Base-by-base conservation (phyloP, 345 rosid genomes). In the Syzygium grande region DNA sequence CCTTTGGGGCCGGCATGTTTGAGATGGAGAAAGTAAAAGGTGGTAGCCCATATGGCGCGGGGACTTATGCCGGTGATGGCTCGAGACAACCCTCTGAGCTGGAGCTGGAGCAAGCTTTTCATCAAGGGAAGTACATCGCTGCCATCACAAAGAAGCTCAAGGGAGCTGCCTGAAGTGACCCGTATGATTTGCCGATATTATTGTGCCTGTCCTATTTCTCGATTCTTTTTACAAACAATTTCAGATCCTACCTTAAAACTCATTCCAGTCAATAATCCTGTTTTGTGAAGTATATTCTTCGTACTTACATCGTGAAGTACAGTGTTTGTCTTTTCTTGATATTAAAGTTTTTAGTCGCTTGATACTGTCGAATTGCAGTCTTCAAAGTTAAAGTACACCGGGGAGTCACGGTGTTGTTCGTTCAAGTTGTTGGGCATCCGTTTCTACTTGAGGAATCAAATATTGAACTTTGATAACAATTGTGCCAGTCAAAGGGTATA, bases 1-100 rank as follows among this genome's bases (percentile, higher is more conserved):
- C 98, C 51, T 97, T 97, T 83, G 99, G 99, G 7, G 99, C 99
- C 22, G 98, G 99, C 43, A 97, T 97, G 99, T 95, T 96, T 6
- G 99, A 96, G 95, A 96, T 97, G 98, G 97, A 96, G 92, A 73
- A 89, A 5, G 95, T 97, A 92, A 97, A 95, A 91, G 99, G 99
- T 3, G 99, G 99, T 80, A 97, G 96, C 77, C 99, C 99, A 12
- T 96, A 97, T 30, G 99, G 99, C 29, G 98, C 99, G 2, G 99
- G 99, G 86, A 97, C 99, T 85, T 95, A 9, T 78, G 98, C 99
- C 0, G 99, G 98, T 51, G 99, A 96, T 51, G 99, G 99, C 85
- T 93, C 99, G 0, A 95, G 99, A 85, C 94, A 93, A 93, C 99
- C 99, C 85, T 77, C 98, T 7, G 93, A 97, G 88, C 93, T 97